Conservation (phyloP, 306 rosid genomes). For the Sindora glabra region DNA sequence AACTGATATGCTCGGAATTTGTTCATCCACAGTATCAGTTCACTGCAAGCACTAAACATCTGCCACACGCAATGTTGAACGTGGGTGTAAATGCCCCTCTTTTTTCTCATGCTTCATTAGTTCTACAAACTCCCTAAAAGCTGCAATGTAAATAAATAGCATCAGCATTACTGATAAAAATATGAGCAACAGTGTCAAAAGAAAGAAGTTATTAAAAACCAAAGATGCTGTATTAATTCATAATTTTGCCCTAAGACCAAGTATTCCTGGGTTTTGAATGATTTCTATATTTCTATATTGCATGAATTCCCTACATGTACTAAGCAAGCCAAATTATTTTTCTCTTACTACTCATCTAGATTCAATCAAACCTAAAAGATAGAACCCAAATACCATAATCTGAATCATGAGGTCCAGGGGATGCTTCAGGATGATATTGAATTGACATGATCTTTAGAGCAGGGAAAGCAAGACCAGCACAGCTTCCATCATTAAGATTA, state of each 20-base stretch:
- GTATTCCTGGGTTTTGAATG: neutral
- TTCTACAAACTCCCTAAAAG: conserved; percentile 62
- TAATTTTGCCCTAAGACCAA: too few species aligned
- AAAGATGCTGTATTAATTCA: too few species aligned
- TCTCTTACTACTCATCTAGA: too few species aligned
- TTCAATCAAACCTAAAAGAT: neutral
- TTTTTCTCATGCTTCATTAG: conserved; percentile 53
- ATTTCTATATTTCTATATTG: too few species aligned
- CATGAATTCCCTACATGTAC: too few species aligned
- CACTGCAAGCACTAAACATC: conserved; percentile 1
- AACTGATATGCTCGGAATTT: too few species aligned
- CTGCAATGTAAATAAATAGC: conserved; percentile 36
- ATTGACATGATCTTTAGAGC: conserved; percentile 76
- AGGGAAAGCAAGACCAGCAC: conserved; percentile 90
- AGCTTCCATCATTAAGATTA: conserved; percentile 85
- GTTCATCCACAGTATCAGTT: neutral
- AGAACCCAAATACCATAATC: conserved; percentile 52
- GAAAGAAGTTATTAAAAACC: too few species aligned
- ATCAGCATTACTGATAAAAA: neutral
- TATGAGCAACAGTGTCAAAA: too few species aligned
- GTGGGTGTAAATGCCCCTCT: conserved; percentile 8
- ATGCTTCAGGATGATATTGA: conserved; percentile 98
- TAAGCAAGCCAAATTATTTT: too few species aligned
- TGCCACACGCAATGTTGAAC: conserved; percentile 9
- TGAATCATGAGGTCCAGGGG: conserved; percentile 99